Conservation (phyloP, 257 asterid genomes). For the Knoxia roxburghii region DNA sequence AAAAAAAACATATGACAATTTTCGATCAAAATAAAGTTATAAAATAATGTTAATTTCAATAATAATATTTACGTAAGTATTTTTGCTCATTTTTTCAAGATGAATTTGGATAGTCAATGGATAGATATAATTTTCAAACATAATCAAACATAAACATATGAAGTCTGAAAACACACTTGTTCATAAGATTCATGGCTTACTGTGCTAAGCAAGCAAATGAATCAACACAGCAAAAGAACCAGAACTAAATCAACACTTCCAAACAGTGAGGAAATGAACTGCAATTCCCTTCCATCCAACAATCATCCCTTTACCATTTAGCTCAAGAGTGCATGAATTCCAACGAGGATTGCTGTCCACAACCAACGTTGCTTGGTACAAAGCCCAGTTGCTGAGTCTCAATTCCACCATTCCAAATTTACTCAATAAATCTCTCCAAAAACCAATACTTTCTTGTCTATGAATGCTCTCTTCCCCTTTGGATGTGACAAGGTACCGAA, state of each 20-base stretch:
- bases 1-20: too few species aligned
- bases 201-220: neutral
- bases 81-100: too few species aligned
- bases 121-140: too few species aligned
- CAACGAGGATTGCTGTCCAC: constrained; percentile 24
- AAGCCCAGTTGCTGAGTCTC: constrained; percentile 28
- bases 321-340: constrained; percentile 26
- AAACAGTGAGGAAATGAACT: constrained; percentile 32
- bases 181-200: neutral
- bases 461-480: constrained; percentile 23
- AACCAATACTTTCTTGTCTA: constrained; percentile 19
- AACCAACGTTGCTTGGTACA: constrained; percentile 34
- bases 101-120: too few species aligned
- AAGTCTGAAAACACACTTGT: too few species aligned
- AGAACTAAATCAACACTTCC: constrained; percentile 26
- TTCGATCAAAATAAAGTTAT: too few species aligned
- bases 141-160: too few species aligned
- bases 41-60: too few species aligned
- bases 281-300: constrained; percentile 45
- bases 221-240: neutral
- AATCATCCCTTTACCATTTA: constrained; percentile 34
- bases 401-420: constrained; percentile 28
- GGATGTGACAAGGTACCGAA: constrained; percentile 12
- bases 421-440: constrained; percentile 33
- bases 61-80: too few species aligned